Conservation (phyloP, 305 asterid species). For the Solanum chacoense region DNA sequence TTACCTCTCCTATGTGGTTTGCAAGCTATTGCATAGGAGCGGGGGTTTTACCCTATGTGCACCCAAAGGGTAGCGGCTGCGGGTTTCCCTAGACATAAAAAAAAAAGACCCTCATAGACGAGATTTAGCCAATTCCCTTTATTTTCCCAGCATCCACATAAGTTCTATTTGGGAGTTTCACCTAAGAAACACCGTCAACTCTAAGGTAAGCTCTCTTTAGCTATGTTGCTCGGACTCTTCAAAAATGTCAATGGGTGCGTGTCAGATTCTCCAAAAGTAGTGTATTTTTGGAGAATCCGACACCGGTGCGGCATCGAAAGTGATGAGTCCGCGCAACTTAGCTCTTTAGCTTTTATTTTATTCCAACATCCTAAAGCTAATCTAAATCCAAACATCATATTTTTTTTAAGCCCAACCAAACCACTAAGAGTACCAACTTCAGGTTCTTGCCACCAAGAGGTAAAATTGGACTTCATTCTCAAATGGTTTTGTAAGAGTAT, state of each 20-base stretch:
- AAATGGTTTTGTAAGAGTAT: neutral
- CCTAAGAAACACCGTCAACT: neutral
- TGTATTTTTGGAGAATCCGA: too few species aligned
- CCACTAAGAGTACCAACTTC: neutral
- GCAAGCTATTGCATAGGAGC: neutral
- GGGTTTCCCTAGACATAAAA: neutral
- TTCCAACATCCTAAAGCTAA: neutral
- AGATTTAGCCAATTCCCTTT: neutral
- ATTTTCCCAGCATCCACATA: neutral
- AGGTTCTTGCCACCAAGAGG: neutral
- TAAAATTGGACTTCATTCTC: neutral
- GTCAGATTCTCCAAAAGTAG: too few species aligned
- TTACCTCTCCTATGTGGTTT: too few species aligned
- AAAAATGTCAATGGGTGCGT: too few species aligned
- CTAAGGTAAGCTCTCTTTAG: neutral
- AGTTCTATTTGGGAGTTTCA: neutral
- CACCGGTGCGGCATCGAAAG: too few species aligned
- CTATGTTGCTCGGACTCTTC: neutral
- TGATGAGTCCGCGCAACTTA: too few species aligned
- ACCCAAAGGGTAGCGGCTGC: neutral
- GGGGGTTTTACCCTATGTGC: neutral
- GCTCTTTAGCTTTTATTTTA: neutral
- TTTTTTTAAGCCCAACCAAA: neutral
- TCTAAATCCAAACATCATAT: neutral
- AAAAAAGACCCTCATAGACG: neutral